Base-by-base conservation (phyloP, 768 basidiomycete species). In the Russula virescens region DNA sequence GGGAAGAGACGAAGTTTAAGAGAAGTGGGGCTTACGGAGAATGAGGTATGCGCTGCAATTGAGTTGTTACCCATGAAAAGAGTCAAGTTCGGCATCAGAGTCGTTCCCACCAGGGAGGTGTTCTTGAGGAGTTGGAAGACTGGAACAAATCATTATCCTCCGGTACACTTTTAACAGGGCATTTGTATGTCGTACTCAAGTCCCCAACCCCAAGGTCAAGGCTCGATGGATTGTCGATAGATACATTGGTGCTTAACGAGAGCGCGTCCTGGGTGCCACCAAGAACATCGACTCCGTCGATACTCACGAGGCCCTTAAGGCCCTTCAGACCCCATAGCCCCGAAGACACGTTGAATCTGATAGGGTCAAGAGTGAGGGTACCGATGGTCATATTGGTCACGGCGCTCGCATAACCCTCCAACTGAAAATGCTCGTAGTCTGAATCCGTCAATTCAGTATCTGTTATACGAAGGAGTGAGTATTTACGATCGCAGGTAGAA, bases 321-420 rank as follows among this genome's bases (percentile, higher is more conserved):
- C 87, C 87, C 68, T 79, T 78, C 14, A 90, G 71, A 35, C 88
- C 88, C 23, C 76, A 73, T 52, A 90, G 72, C 18, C 75, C 77
- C 5, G 85, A 83, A 8, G 85, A 77, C 3, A 89, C 87, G 65
- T 88, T 83, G 70, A 90, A 86, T 60, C 81, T 82, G 71, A 90
- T 89, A 6, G 85, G 80, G 69, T 87, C 80, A 9, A 90, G 77
- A n/a, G 81, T 83, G 60, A 90, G 82, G 66, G 81, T 76, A 43
- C 88, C 88, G 57, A 88, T 77, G 69, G 80, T 82, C 69, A 79
- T 79, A 64, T 79, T 84, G 23, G 87, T 83, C 10, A 86, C 72
- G 4, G 88, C 82, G 21, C 77, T 76, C 57, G 87, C 83, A 63
- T 79, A 76, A 38, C 87, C 87, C 49, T 83, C 73, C 42, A 89